Evolutionary conservation across 2,329 filamentous ascomycete genomes (phyloP), one percentile per base, ranked within the genome.

Genomic region (Capronia coronata): DNA sequence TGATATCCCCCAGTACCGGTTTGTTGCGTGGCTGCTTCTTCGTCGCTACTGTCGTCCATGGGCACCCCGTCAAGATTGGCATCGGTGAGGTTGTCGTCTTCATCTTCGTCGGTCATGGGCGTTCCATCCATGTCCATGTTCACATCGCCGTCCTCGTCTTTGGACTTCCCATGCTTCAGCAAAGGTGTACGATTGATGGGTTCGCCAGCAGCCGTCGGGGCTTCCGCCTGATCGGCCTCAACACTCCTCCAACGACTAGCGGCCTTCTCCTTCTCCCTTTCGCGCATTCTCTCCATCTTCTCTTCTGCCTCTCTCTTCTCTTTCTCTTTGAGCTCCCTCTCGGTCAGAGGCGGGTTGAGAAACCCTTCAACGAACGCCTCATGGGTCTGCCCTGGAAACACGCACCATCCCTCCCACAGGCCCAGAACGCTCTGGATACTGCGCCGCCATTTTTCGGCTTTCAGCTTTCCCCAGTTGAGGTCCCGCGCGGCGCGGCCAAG

Each of bases 381-480:
- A 57, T 91, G 86, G 41, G 79, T 83, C 48, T 83, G 81, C 23
- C 80, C 78, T 1, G 86, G 82, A 59, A 94, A 94, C 1, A 79
- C 75, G 59, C 72, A 78, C 74, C 76, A 78, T 9, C 72, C 72
- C 65, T 80, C 77, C 78, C 87, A 93, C 29, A 88, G 70, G 40
- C 77, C 75, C 7, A 93, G 70, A 1, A 93, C 74, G 4, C 81
- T 74, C 2, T 77, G 76, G 32, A 93, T 75, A 60, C 84, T 88
- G 43, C 86, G 78, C 66, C 86, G 86, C 85, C 87, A 93, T 67
- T 91, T 90, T 55, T 93, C 87, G 2, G 83, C 83, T 16, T 86
- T 83, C 54, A 95, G 71, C 1, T 86, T 80, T 8, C 90, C 90
- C 88, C 89, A 94, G 38, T 76, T 75, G 18, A 86, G 70, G 46